phyloP scores from a whole-genome alignment of 2,329 filamentous ascomycete species.

The Trichoderma sp. region DNA sequence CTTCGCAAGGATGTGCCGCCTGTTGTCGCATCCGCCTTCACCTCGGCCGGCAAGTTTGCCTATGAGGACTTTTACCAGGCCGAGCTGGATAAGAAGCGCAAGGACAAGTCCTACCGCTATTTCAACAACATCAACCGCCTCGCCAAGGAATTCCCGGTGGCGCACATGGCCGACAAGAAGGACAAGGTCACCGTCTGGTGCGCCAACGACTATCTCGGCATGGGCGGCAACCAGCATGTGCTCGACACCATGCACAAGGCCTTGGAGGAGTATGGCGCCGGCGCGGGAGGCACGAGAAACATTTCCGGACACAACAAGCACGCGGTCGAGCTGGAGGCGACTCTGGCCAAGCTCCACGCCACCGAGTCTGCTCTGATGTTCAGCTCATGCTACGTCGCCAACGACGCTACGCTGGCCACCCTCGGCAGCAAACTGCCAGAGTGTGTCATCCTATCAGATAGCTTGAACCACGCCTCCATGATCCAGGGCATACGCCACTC shows the following conservation, averaged over 20 bases:
- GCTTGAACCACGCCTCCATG: conserved; percentile 97
- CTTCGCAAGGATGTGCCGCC: conserved; percentile 29
- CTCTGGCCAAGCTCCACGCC: conserved; percentile 83
- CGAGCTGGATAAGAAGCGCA: conserved; percentile 97
- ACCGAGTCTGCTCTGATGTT: conserved; percentile 94
- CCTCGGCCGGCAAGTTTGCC: conserved; percentile 68
- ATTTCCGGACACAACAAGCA: conserved; percentile 98
- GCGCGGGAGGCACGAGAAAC: conserved; percentile 93
- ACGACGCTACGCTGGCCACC: conserved; percentile 94
- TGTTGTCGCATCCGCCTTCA: conserved; percentile 32
- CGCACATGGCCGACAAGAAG: conserved; percentile 82
- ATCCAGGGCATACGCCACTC: conserved; percentile 99
- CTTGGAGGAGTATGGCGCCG: conserved; percentile 90
- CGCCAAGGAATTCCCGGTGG: conserved; percentile 92
- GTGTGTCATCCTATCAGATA: conserved; percentile 97
- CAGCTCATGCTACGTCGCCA: conserved; percentile 97
- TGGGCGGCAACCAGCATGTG: conserved; percentile 89
- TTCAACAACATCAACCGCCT: conserved; percentile 99
- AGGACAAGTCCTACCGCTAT: conserved; percentile 99
- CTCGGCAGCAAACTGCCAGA: conserved; percentile 95
- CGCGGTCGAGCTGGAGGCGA: conserved; percentile 80
- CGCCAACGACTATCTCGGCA: conserved; percentile 97
- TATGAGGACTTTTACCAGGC: conserved; percentile 87
- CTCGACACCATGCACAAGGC: conserved; percentile 93
- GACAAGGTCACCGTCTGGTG: conserved; percentile 97